phyloP scores from a whole-genome alignment of 2,329 filamentous ascomycete genomes.

The Golovinomyces cichoracearum region DNA sequence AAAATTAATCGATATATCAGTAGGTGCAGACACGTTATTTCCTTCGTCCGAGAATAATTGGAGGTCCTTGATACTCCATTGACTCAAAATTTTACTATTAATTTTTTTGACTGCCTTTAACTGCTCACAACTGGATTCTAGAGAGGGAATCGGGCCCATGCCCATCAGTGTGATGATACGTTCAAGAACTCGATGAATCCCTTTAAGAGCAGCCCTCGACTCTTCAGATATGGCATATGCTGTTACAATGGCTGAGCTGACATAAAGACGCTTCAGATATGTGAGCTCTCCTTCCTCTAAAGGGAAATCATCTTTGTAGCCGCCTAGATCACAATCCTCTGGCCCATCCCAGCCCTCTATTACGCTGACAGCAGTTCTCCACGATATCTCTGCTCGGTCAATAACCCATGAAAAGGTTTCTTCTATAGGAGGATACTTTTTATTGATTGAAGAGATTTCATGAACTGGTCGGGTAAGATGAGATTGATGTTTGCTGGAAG shows the following conservation, averaged over 20 bases:
- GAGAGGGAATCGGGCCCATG: conserved; percentile 27
- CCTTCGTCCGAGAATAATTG: conserved; percentile 29
- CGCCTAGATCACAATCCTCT: conserved; percentile 40
- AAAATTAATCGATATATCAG: conserved; percentile 27
- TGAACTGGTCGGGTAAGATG: conserved; percentile 6
- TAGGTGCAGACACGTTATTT: conserved; percentile 40
- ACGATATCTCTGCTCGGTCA: conserved; percentile 29
- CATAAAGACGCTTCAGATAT: conserved; percentile 37
- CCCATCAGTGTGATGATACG: conserved; percentile 35
- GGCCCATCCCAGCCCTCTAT: conserved; percentile 52
- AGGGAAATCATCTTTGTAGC: conserved; percentile 26
- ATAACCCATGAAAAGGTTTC: conserved; percentile 42
- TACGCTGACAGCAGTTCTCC: conserved; percentile 34
- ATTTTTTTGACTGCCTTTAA: conserved; percentile 20
- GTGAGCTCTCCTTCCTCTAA: conserved; percentile 33
- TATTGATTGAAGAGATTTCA: conserved; percentile 8
- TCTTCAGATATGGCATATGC: conserved; percentile 40
- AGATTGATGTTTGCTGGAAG: conserved; percentile 4
- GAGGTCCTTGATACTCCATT: conserved; percentile 21
- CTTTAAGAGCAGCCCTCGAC: conserved; percentile 29
- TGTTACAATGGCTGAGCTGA: conserved; percentile 38
- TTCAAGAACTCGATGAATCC: conserved; percentile 32
- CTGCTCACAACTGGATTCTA: conserved; percentile 23
- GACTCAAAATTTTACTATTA: conserved; percentile 16
- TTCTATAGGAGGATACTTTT: conserved; percentile 37